A percentile compares a stretch with the other conserved stretches of the same genome.
phyloP scores from a whole-genome alignment of 2,329 filamentous ascomycete species.

The Fusarium sp. region DNA sequence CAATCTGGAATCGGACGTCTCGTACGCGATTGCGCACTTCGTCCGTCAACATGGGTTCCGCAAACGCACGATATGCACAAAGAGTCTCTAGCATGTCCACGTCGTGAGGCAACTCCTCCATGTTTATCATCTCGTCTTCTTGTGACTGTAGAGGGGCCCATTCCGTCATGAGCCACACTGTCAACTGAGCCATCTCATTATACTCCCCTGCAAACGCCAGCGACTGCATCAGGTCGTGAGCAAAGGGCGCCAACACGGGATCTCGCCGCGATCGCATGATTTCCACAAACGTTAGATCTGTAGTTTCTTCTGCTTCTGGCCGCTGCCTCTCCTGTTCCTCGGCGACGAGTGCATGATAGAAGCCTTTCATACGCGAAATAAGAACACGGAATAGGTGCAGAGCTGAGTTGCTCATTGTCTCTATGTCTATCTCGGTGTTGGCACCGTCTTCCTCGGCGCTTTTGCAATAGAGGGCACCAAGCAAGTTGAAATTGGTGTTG shows the following conservation, averaged over 20 bases:
- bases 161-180: slow-evolving; percentile 66
- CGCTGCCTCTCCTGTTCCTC: slow-evolving; percentile 36
- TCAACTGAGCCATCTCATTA: slow-evolving; percentile 62
- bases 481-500: slow-evolving; percentile 11
- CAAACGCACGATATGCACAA: slow-evolving; percentile 59
- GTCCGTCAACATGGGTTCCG: slow-evolving; percentile 51
- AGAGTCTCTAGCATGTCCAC: slow-evolving; percentile 50
- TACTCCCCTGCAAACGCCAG: slow-evolving; percentile 69
- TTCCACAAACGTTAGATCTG: slow-evolving; percentile 45
- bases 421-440: background rate
- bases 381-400: slow-evolving; percentile 32
- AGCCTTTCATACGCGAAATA: slow-evolving; percentile 37
- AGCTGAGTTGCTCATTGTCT: slow-evolving; percentile 1
- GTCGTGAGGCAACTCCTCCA: slow-evolving; percentile 46
- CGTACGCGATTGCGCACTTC: slow-evolving; percentile 45
- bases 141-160: slow-evolving; percentile 48
- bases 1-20: slow-evolving; percentile 35
- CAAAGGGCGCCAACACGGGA: slow-evolving; percentile 48
- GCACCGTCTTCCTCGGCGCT: slow-evolving; percentile 13
- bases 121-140: slow-evolving; percentile 48
- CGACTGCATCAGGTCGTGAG: slow-evolving; percentile 68
- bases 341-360: slow-evolving; percentile 39
- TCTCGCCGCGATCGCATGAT: slow-evolving; percentile 46
- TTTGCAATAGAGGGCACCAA: slow-evolving; percentile 28
- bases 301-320: slow-evolving; percentile 27